These are phyloP conservation scores for Styphnolobium japonicum DNA, from an alignment of 306 rosid genomes.

Conservation along the genomic window DNA sequence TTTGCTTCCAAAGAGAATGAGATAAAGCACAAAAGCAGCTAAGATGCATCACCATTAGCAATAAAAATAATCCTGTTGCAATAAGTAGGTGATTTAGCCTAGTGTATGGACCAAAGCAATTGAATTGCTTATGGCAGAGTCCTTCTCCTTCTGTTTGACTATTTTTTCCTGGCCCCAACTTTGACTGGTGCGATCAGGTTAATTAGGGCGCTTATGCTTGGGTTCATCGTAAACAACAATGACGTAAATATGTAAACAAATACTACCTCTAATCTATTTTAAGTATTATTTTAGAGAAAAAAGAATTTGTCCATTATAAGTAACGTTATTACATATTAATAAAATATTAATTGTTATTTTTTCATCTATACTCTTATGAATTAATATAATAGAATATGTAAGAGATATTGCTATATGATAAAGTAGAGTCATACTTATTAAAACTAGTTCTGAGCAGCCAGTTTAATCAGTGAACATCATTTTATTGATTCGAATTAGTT, in stretches of 20 bases:
- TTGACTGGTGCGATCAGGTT: not conserved
- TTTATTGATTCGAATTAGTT: too few species aligned
- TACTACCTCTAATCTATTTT: too few species aligned
- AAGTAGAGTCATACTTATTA: too few species aligned
- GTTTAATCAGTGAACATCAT: too few species aligned
- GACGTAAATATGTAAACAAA: not conserved
- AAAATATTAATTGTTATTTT: too few species aligned
- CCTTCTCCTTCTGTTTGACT: not conserved
- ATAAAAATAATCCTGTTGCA: not conserved
- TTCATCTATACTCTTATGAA: too few species aligned
- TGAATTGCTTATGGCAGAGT: not conserved
- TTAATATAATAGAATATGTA: too few species aligned
- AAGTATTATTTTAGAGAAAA: too few species aligned
- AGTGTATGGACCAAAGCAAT: slow-evolving; percentile 23
- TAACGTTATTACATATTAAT: too few species aligned
- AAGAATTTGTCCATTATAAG: too few species aligned
- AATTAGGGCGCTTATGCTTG: not conserved
- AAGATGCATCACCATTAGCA: slow-evolving; percentile 6
- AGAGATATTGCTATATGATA: too few species aligned
- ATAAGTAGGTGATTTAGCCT: slow-evolving; percentile 12
- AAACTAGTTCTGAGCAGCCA: too few species aligned
- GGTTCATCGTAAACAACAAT: not conserved
- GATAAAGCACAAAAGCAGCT: slow-evolving; percentile 21
- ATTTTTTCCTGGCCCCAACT: not conserved
- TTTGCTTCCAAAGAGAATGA: slow-evolving; percentile 6